Percentiles rank a stretch among this genome's conserved stretches.
These are phyloP conservation scores for Fusarium piperis DNA, from an alignment of 2,329 filamentous ascomycete genomes.

Conservation along the genomic window DNA sequence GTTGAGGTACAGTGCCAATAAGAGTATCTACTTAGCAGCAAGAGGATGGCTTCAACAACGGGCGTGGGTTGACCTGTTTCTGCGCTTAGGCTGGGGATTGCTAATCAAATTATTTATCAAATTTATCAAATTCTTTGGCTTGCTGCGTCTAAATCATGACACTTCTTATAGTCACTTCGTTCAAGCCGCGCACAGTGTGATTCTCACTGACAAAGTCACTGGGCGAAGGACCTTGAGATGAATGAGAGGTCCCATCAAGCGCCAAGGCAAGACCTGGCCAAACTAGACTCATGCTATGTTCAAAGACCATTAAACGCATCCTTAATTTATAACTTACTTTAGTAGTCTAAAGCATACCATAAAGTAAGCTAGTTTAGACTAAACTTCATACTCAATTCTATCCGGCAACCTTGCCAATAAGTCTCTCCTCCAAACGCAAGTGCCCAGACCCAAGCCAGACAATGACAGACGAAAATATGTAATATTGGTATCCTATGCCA, in stretches of 20 bases:
- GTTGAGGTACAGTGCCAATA: not conserved
- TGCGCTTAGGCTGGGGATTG: not conserved
- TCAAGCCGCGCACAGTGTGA: not conserved
- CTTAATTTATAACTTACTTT: not conserved
- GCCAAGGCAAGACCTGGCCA: not conserved
- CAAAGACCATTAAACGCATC: not conserved
- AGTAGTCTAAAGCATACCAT: not conserved
- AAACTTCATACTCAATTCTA: not conserved
- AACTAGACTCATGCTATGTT: not conserved
- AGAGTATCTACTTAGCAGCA: not conserved
- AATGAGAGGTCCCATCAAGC: not conserved
- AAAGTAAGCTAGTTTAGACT: not conserved
- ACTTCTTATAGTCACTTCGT: not conserved
- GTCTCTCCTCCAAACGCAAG: not conserved
- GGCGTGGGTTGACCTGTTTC: not conserved
- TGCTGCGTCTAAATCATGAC: not conserved
- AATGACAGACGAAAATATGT: constrained; percentile 20
- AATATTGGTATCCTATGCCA: constrained; percentile 35
- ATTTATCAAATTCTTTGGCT: not conserved
- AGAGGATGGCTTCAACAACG: not conserved
- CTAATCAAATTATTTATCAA: not conserved
- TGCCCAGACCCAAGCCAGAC: not conserved
- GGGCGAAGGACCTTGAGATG: not conserved
- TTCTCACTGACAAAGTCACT: not conserved
- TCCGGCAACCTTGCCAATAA: not conserved